Percentiles rank a stretch among this genome's conserved stretches.
Evolutionary conservation across 768 basidiomycete species (phyloP).

Genomic region (Russula sp.): DNA sequence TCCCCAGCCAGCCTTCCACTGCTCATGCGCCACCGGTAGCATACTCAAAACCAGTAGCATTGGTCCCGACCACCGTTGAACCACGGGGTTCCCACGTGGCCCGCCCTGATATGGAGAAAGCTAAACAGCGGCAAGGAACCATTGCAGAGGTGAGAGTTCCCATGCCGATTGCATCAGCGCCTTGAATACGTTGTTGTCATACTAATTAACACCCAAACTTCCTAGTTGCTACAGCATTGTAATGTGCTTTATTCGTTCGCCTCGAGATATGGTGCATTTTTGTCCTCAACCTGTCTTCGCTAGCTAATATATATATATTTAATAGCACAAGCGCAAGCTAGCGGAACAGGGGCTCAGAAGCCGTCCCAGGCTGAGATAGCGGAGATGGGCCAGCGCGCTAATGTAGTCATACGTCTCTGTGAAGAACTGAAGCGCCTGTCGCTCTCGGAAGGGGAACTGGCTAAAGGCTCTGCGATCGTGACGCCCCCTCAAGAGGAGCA

Average conservation of each 20-base stretch:
- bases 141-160: constrained; percentile 18
- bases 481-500: constrained; percentile 37
- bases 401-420: constrained; percentile 58
- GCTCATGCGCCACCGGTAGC: constrained; percentile 11
- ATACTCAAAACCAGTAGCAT: constrained; percentile 16
- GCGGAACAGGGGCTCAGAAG: constrained; percentile 38
- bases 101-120: constrained; percentile 20
- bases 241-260: constrained; percentile 56
- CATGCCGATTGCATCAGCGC: not conserved
- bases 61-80: constrained; percentile 20
- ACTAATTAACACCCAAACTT: constrained; percentile 7
- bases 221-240: constrained; percentile 56
- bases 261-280: constrained; percentile 51
- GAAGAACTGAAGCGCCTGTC: constrained; percentile 49
- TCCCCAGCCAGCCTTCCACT: constrained; percentile 14
- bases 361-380: constrained; percentile 50
- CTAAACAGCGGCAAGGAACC: constrained; percentile 19
- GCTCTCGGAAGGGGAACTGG: constrained; percentile 21
- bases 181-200: constrained; percentile 1
- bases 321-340: constrained; percentile 34
- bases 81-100: constrained; percentile 16
- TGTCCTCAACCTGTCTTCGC: not conserved
- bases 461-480: constrained; percentile 20
- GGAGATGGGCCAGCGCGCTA: constrained; percentile 64
- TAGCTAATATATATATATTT: not conserved